A percentile compares a stretch with the other conserved stretches of the same genome.
phyloP scores from a whole-genome alignment of 495 filamentous ascomycete genomes.

The Gamarada debralockiae region DNA sequence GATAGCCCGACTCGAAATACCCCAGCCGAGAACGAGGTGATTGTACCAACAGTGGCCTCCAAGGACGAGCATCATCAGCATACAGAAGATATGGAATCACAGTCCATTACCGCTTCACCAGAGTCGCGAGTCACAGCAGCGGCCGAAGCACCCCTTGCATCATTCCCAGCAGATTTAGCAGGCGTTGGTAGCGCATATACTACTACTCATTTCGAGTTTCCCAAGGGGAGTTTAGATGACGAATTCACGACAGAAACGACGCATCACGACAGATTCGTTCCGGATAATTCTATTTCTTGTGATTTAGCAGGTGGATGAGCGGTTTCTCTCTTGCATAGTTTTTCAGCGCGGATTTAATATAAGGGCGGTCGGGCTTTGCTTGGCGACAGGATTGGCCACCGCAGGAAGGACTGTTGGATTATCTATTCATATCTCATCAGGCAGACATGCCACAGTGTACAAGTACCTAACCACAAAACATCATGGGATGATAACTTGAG shows the following conservation, averaged over 20 bases:
- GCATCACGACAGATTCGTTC: slow-evolving; percentile 19
- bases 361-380: not conserved
- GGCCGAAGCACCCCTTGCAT: slow-evolving; percentile 4
- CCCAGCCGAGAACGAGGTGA: not conserved
- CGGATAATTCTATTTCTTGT: slow-evolving; percentile 1
- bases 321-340: not conserved
- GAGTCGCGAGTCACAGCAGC: slow-evolving; percentile 20
- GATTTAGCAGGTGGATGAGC: not conserved
- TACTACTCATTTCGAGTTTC: slow-evolving; percentile 5
- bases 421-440: too few relatives aligned
- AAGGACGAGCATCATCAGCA: not conserved
- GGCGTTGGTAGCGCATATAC: slow-evolving; percentile 18
- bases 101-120: slow-evolving; percentile 12
- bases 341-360: not conserved
- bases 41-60: not conserved
- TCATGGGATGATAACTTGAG: too few relatives aligned
- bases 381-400: slow-evolving; percentile 11
- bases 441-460: too few relatives aligned
- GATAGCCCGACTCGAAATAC: slow-evolving; percentile 1
- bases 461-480: too few relatives aligned
- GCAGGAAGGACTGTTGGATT: too few relatives aligned
- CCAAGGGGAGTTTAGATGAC: slow-evolving; percentile 14
- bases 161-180: slow-evolving; percentile 13
- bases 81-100: slow-evolving; percentile 11
- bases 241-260: slow-evolving; percentile 24